These are phyloP conservation scores for Colletotrichum spaethianum DNA, from an alignment of 2,329 filamentous ascomycete genomes.

Conservation along the genomic window DNA sequence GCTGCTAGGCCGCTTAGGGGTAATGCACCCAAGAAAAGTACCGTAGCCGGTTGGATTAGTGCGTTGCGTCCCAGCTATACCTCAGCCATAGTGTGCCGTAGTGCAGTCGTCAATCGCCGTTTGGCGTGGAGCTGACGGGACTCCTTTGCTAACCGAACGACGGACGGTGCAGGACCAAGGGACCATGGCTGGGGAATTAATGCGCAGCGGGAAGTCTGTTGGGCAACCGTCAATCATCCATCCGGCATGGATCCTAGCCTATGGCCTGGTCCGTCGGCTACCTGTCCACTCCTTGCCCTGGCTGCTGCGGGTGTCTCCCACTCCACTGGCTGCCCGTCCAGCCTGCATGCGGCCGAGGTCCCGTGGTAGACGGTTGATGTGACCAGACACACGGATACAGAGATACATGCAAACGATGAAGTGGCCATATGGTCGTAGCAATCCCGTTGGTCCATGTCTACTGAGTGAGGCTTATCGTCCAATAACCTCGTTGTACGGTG, in stretches of 20 bases:
- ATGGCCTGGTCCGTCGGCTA: conserved; percentile 6
- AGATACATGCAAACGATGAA: conserved; percentile 3
- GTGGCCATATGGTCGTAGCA: not conserved
- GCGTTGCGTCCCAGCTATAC: not conserved
- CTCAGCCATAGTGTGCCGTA: conserved; percentile 7
- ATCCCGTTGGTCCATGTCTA: conserved; percentile 7
- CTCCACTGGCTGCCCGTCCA: conserved; percentile 31
- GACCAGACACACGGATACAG: conserved; percentile 11
- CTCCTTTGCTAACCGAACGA: conserved; percentile 5
- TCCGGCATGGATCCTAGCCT: conserved; percentile 31
- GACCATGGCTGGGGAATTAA: conserved; percentile 1
- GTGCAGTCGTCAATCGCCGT: conserved; percentile 14
- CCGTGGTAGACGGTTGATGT: conserved; percentile 36
- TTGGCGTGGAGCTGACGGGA: conserved; percentile 3
- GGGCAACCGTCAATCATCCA: conserved; percentile 37
- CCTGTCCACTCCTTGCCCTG: conserved; percentile 19
- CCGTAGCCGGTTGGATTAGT: not conserved
- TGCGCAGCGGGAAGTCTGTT: conserved; percentile 39
- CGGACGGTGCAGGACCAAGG: conserved; percentile 3
- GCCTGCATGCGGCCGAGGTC: conserved; percentile 38
- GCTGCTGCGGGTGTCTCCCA: conserved; percentile 18
- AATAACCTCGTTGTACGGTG: not conserved
- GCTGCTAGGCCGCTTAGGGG: not conserved
- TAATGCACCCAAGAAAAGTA: not conserved
- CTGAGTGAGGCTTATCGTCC: not conserved